Conservation (phyloP, 805 yeast species). For the Maudiozyma bulderi region DNA sequence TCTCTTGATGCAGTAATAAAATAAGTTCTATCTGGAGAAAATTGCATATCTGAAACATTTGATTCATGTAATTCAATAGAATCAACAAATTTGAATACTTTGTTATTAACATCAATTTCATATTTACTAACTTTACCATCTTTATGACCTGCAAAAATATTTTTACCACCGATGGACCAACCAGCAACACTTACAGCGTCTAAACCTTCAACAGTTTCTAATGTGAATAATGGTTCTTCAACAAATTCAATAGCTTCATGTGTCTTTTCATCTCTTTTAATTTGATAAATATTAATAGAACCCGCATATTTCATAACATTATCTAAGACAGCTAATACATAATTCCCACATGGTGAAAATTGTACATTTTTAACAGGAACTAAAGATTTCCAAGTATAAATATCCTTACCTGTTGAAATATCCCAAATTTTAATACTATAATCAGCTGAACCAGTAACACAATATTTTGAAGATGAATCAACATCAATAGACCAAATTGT, state of each 20-base stretch:
- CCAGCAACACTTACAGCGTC: conserved; percentile 72
- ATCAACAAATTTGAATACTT: conserved; percentile 42
- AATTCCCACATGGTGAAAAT: conserved; percentile 63
- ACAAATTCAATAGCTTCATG: conserved; percentile 29
- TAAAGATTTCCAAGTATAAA: conserved; percentile 61
- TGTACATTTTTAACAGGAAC: conserved; percentile 91
- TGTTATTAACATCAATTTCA: conserved; percentile 36
- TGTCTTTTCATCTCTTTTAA: conserved; percentile 37
- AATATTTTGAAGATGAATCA: conserved; percentile 54
- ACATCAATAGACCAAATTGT: conserved; percentile 92
- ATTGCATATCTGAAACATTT: conserved; percentile 80
- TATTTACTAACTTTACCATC: conserved; percentile 80
- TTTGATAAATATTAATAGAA: conserved; percentile 55
- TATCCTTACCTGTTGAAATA: conserved; percentile 64
- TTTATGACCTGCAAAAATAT: conserved; percentile 77
- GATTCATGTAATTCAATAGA: conserved; percentile 63
- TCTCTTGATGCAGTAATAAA: conserved; percentile 91
- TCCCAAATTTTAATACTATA: conserved; percentile 78
- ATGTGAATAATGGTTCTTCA: conserved; percentile 48
- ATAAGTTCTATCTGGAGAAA: conserved; percentile 77
- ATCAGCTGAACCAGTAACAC: conserved; percentile 89
- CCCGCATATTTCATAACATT: conserved; percentile 88
- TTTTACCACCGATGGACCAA: conserved; percentile 69
- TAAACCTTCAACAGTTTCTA: conserved; percentile 50
- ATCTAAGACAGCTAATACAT: conserved; percentile 71